phyloP scores from a whole-genome alignment of 768 basidiomycete species.

The Naganishia antarctica region DNA sequence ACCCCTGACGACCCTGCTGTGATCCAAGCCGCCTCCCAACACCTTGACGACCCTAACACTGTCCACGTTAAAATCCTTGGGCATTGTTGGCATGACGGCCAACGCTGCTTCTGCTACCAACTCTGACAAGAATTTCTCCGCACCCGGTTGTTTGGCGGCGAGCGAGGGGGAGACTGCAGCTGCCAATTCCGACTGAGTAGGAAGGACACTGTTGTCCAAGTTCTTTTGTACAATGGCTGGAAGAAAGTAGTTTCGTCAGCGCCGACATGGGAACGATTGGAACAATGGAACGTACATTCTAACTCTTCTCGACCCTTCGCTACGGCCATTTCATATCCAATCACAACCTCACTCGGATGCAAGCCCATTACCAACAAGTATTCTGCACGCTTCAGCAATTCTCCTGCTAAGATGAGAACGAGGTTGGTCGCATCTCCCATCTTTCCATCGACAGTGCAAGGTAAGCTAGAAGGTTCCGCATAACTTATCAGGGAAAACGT shows the following conservation, averaged over 20 bases:
- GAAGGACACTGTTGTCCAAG: slow-evolving; percentile 53
- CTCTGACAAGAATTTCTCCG: slow-evolving; percentile 71
- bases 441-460: slow-evolving; percentile 49
- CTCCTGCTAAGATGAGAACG: slow-evolving; percentile 90
- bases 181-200: slow-evolving; percentile 65
- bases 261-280: background rate
- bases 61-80: slow-evolving; percentile 95
- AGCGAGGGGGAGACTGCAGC: slow-evolving; percentile 82
- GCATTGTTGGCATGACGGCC: slow-evolving; percentile 69
- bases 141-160: slow-evolving; percentile 95
- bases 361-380: slow-evolving; percentile 90
- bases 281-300: slow-evolving; percentile 63
- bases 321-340: slow-evolving; percentile 89
- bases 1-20: slow-evolving; percentile 83
- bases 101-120: slow-evolving; percentile 91
- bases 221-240: slow-evolving; percentile 27
- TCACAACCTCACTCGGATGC: slow-evolving; percentile 90
- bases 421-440: slow-evolving; percentile 97
- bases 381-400: slow-evolving; percentile 88
- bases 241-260: background rate
- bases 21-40: slow-evolving; percentile 82
- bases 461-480: too few species aligned
- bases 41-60: slow-evolving; percentile 98
- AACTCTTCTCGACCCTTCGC: slow-evolving; percentile 78
- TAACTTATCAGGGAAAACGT: slow-evolving; percentile 31